These are phyloP conservation scores for Catharanthus roseus DNA, from an alignment of 257 asterid genomes.

Conservation along the genomic window DNA sequence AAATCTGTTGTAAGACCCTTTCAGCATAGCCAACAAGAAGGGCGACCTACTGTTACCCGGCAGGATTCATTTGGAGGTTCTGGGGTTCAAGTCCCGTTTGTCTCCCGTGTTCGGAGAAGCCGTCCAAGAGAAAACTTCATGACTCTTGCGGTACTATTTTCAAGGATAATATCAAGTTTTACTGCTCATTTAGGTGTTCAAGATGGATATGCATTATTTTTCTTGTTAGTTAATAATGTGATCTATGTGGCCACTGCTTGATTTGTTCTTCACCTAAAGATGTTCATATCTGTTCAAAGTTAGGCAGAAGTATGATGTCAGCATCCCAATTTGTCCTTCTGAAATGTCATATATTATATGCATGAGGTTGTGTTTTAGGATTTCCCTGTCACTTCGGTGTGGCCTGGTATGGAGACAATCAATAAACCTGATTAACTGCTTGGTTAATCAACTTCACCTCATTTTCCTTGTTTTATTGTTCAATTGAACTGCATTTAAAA, in stretches of 20 bases:
- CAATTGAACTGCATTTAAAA: neutral
- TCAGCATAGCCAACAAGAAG: slow-evolving; percentile 37
- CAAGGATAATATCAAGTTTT: too few relatives aligned
- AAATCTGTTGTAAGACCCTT: slow-evolving; percentile 34
- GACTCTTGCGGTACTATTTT: slow-evolving; percentile 63
- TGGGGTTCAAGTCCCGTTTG: slow-evolving; percentile 82
- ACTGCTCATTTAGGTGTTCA: neutral
- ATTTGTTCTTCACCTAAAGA: neutral
- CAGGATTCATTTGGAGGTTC: slow-evolving; percentile 83
- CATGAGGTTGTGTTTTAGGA: neutral
- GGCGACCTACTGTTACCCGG: slow-evolving; percentile 51
- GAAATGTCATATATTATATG: neutral
- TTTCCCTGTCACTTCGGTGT: neutral
- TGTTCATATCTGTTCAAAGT: neutral
- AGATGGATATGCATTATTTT: neutral
- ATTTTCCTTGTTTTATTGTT: neutral
- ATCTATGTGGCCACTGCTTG: neutral
- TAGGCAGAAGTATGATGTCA: neutral
- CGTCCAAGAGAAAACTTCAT: slow-evolving; percentile 86
- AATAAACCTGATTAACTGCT: neutral
- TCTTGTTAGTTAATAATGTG: neutral
- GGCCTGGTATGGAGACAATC: neutral
- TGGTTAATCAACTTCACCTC: neutral
- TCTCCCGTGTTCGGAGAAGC: slow-evolving; percentile 73
- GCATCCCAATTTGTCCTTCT: neutral